phyloP scores from a whole-genome alignment of 768 basidiomycete species.

The Pisolithus orientalis region DNA sequence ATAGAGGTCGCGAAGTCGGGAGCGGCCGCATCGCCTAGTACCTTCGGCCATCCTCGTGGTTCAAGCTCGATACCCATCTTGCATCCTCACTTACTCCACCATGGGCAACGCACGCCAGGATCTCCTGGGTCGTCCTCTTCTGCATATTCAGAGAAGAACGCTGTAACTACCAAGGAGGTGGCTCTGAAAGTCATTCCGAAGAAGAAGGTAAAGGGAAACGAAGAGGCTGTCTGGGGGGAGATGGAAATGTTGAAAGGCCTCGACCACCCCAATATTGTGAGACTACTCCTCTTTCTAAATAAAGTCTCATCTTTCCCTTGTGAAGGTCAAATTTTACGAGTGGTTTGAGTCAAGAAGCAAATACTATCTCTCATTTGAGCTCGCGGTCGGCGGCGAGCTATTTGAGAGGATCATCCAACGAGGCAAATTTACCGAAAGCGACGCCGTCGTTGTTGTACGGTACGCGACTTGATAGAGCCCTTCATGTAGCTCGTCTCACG shows the following conservation, averaged over 20 bases:
- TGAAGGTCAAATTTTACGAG: slow-evolving; percentile 89
- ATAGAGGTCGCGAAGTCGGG: slow-evolving; percentile 51
- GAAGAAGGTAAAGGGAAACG: slow-evolving; percentile 92
- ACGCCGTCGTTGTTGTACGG: slow-evolving; percentile 75
- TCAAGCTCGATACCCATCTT: slow-evolving; percentile 25
- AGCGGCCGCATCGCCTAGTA: slow-evolving; percentile 37
- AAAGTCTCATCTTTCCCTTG: neutral
- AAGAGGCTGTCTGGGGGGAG: slow-evolving; percentile 83
- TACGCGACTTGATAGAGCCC: slow-evolving; percentile 28
- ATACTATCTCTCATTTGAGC: slow-evolving; percentile 93
- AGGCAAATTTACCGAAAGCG: slow-evolving; percentile 91
- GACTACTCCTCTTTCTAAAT: neutral
- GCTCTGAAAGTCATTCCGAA: slow-evolving; percentile 90
- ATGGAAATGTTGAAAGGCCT: slow-evolving; percentile 89
- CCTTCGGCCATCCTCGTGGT: slow-evolving; percentile 11
- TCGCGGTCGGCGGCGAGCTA: slow-evolving; percentile 90
- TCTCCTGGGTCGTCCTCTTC: slow-evolving; percentile 16
- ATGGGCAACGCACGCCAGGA: slow-evolving; percentile 19
- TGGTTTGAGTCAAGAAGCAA: slow-evolving; percentile 94
- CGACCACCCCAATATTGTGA: slow-evolving; percentile 88
- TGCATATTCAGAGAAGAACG: slow-evolving; percentile 17
- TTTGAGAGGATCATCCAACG: slow-evolving; percentile 81
- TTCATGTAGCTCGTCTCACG: neutral
- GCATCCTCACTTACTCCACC: slow-evolving; percentile 11
- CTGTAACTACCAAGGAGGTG: slow-evolving; percentile 57